Conservation (phyloP, 768 basidiomycete genomes). For the Suillus occidentalis region DNA sequence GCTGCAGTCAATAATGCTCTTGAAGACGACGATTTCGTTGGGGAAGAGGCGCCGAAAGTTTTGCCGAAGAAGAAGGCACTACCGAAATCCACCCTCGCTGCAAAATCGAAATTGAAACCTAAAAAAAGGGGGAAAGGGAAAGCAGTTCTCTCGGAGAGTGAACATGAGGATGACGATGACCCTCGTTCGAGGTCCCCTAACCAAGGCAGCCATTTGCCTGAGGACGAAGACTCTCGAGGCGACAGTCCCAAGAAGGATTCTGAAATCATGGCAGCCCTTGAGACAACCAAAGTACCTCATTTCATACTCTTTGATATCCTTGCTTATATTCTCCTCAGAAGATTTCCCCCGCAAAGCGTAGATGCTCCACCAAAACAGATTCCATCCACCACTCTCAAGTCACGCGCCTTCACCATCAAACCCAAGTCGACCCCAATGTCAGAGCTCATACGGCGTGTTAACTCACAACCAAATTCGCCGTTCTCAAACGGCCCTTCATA, state of each 20-base stretch:
- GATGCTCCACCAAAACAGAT: constrained; percentile 9
- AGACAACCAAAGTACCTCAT: constrained; percentile 17
- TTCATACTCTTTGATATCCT: neutral
- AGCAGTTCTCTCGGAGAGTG: constrained; percentile 24
- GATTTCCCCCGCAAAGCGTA: constrained; percentile 10
- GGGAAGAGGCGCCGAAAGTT: neutral
- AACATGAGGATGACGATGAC: constrained; percentile 20
- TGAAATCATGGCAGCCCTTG: neutral
- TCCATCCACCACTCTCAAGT: constrained; percentile 12
- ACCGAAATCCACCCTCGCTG: constrained; percentile 8
- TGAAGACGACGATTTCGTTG: constrained; percentile 4
- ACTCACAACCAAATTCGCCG: constrained; percentile 65
- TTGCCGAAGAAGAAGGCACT: constrained; percentile 22
- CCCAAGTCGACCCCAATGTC: constrained; percentile 65
- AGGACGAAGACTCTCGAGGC: neutral
- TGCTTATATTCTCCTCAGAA: constrained; percentile 12
- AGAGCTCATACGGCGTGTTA: constrained; percentile 73
- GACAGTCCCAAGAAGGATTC: neutral
- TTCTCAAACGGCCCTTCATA: constrained; percentile 39
- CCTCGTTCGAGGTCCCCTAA: neutral
- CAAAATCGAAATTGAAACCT: constrained; percentile 19
- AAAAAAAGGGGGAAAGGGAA: constrained; percentile 37
- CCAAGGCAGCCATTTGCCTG: neutral
- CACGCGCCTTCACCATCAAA: constrained; percentile 44
- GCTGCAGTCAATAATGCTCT: constrained; percentile 4